Evolutionary conservation across 2,329 filamentous ascomycete genomes (phyloP), one percentile per base, ranked within the genome.

Genomic region (Xylaria sp.): DNA sequence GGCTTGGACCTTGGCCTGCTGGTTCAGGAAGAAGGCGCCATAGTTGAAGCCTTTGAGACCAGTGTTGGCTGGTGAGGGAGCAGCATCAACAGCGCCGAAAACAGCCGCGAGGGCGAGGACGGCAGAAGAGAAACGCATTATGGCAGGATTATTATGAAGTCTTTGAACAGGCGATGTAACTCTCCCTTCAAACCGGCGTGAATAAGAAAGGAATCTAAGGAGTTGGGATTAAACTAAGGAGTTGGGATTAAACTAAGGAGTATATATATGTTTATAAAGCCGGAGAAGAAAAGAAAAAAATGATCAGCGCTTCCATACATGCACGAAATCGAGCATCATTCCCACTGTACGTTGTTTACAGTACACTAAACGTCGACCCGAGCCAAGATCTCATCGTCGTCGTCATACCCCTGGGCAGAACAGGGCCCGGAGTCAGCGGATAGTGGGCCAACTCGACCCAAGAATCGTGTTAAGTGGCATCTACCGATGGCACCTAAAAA

Each of bases 11-110:
- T 73, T 72, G 38, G 73, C 70, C 17, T 69, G 67, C 63, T 75
- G 71, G 69, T 75, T 73, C 3, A 74, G 65, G 69, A 74, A 75
- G 28, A 74, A 74, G 46, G 73, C 73, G 5, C 72, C 73, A 51
- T 73, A 73, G 71, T 75, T 75, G 69, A 75, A 75, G 38, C 73
- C 73, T 57, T 73, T 69, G 57, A 69, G 38, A 14, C 67, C 67
- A 17, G 62, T 62, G 58, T 69, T 69, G 37, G 65, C 67, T 21
- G 65, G 33, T 5, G 46, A 46, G 25, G 57, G 53, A 17, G 46
- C 57, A 35, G 60, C 57, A 19, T 68, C 67, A 42, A 59, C 65
- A 17, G 63, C 63, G 28, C 71, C 69, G 45, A 60, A 50, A 38
- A 71, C 67, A 33, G 73, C 71, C 56, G 69, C 70, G 35, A 73